phyloP scores from a whole-genome alignment of 176 grass and related monocot species.

The Eleusine indica region DNA sequence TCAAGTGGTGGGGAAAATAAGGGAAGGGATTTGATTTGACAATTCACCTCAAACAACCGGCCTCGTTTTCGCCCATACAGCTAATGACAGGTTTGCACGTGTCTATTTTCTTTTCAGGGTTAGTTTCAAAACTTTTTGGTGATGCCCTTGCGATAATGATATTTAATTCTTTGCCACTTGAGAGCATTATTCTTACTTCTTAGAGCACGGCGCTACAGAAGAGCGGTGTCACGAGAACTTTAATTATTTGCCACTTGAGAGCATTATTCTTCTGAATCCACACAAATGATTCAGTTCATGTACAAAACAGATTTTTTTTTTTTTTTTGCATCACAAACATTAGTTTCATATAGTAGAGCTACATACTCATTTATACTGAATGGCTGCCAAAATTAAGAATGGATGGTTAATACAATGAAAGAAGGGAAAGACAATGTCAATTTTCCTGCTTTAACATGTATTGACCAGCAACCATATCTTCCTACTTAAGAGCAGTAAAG shows the following conservation, averaged over 20 bases:
- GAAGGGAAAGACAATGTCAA: too few species aligned
- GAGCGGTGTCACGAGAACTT: background rate
- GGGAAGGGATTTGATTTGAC: background rate
- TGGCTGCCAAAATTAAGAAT: background rate
- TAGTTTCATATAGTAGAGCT: too few species aligned
- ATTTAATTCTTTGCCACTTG: slow-evolving; percentile 32
- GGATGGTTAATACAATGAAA: background rate
- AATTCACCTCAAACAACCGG: slow-evolving; percentile 40
- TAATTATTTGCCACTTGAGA: too few species aligned
- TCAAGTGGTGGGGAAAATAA: background rate
- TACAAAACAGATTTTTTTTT: too few species aligned
- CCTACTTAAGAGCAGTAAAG: too few species aligned
- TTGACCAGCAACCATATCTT: too few species aligned
- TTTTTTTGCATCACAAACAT: background rate
- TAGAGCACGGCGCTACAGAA: background rate
- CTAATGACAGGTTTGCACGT: slow-evolving; percentile 44
- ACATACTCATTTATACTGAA: background rate
- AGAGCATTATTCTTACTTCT: slow-evolving; percentile 23
- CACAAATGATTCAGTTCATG: too few species aligned
- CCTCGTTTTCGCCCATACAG: background rate
- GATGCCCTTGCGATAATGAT: slow-evolving; percentile 28
- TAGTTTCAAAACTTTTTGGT: slow-evolving; percentile 12
- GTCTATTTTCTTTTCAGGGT: slow-evolving; percentile 14
- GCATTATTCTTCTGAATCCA: background rate
- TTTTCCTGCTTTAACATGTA: too few species aligned